Base-by-base conservation (phyloP, 768 basidiomycete genomes). In the Lactarius quietus region DNA sequence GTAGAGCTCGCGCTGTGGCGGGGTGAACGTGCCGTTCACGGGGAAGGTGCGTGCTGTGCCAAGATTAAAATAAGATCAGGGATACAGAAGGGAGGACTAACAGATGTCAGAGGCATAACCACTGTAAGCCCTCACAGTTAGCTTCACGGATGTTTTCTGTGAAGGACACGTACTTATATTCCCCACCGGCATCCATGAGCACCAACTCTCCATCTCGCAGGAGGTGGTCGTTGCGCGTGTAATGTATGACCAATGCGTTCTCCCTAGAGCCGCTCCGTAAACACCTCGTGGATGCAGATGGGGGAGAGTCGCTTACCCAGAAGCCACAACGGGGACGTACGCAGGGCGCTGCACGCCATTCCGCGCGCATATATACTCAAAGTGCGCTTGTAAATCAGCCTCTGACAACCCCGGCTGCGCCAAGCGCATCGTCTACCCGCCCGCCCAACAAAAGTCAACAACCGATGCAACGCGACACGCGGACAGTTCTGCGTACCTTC, bases 301-400 rank as follows among this genome's bases (percentile, higher is more conserved):
- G 45, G 23, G 23, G 38, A 0, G 39, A 1, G 20, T 20, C 29
- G 36, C 83, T 67, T 75, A 92, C 91, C 97, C 97, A 1, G 93
- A 95, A 6, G 93, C 96, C 38, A 98, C 92, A 6, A 99, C 97
- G 15, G 97, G 97, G 1, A 99, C 95, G 73, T 99, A 99, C n/a
- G 97, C 95, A 56, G 87, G 84, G 45, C 95, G 83, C 71, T 93
- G 88, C 15, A 92, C 83, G 26, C 97, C 97, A 18, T 79, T 78
- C 51, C 92, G 79, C 4, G 86, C 82, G 71, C 94, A 95, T 1
- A 89, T 70, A 72, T 97, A 97, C 76, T 96, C 91, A 72, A 98
- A 98, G 72, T 94, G 91, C 6, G 95, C 90, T 0, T 83, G 87
- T 9, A 91, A 76, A 20, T 80, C 78, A 36, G 81, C 77, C 72